These are phyloP conservation scores for Candida sakaeoensis DNA, from an alignment of 805 yeast species.

Conservation along the genomic window DNA sequence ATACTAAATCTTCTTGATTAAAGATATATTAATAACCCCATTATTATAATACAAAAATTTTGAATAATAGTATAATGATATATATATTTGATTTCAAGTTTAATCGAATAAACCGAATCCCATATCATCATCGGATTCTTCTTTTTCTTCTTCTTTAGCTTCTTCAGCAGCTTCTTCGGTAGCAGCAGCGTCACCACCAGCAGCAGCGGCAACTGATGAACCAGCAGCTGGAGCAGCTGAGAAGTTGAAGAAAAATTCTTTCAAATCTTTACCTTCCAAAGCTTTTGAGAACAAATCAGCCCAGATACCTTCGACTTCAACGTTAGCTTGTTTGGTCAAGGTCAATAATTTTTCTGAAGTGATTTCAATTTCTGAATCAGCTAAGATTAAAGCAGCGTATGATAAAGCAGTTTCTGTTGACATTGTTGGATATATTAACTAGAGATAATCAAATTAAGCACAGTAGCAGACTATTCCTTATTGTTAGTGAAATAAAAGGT, in stretches of 20 bases:
- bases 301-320: slow-evolving; percentile 46
- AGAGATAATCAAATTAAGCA: slow-evolving; percentile 50
- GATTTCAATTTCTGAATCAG: slow-evolving; percentile 46
- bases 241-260: slow-evolving; percentile 48
- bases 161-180: slow-evolving; percentile 32
- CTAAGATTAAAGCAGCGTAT: slow-evolving; percentile 49
- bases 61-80: slow-evolving; percentile 2
- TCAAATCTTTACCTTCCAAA: slow-evolving; percentile 44
- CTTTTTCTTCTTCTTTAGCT: slow-evolving; percentile 33
- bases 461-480: slow-evolving; percentile 46
- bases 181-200: slow-evolving; percentile 31
- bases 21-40: slow-evolving; percentile 8
- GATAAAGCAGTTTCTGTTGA: slow-evolving; percentile 48
- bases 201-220: slow-evolving; percentile 35
- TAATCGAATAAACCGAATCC: slow-evolving; percentile 46
- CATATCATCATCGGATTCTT: slow-evolving; percentile 39
- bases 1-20: slow-evolving; percentile 1
- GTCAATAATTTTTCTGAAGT: slow-evolving; percentile 41
- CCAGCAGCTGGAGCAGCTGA: slow-evolving; percentile 43
- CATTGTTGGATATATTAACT: slow-evolving; percentile 35
- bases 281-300: slow-evolving; percentile 47
- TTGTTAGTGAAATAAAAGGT: slow-evolving; percentile 17
- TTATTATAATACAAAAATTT: slow-evolving; percentile 5
- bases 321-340: slow-evolving; percentile 39
- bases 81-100: slow-evolving; percentile 9